A percentile compares a stretch with the other conserved stretches of the same genome.
Evolutionary conservation across 2,329 filamentous ascomycete genomes (phyloP).

Genomic region (Fusarium penzigii): DNA sequence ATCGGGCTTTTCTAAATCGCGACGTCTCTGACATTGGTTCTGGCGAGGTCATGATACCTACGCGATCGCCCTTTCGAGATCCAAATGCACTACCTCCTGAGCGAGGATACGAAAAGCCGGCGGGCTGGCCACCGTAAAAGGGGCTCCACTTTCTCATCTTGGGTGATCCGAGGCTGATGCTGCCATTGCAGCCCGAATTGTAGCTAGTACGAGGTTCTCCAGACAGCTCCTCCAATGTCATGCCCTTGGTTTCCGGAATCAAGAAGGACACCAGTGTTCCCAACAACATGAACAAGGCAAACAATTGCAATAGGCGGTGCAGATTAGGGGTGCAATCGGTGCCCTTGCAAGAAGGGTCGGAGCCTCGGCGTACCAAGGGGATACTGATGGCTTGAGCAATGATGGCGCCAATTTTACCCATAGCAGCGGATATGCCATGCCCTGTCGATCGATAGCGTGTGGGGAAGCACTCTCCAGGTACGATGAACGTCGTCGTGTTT

Average conservation of each 20-base stretch:
- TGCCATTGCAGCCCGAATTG: constrained; percentile 53
- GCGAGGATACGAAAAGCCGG: constrained; percentile 51
- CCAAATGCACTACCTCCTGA: constrained; percentile 26
- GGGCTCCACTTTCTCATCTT: constrained; percentile 44
- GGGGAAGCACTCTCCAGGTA: constrained; percentile 66
- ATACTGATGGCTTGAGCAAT: constrained; percentile 66
- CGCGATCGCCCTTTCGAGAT: constrained; percentile 32
- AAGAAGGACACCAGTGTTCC: constrained; percentile 69
- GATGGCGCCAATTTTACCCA: constrained; percentile 69
- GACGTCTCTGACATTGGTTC: constrained; percentile 35
- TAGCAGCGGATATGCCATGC: constrained; percentile 66
- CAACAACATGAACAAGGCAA: constrained; percentile 77
- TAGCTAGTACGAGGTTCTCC: constrained; percentile 66
- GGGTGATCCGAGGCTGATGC: constrained; percentile 40
- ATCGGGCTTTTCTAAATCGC: constrained; percentile 24
- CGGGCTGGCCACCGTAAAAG: constrained; percentile 51
- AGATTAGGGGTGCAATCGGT: constrained; percentile 59
- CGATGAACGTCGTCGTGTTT: constrained; percentile 66
- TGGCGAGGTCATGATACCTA: constrained; percentile 47
- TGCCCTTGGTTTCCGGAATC: constrained; percentile 76
- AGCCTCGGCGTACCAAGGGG: constrained; percentile 60
- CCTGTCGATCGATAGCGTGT: constrained; percentile 63
- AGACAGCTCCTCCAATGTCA: constrained; percentile 70
- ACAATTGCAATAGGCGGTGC: constrained; percentile 74
- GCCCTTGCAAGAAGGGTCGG: constrained; percentile 49